Base-by-base conservation (phyloP, 495 filamentous ascomycete species). In the Letharia columbiana region DNA sequence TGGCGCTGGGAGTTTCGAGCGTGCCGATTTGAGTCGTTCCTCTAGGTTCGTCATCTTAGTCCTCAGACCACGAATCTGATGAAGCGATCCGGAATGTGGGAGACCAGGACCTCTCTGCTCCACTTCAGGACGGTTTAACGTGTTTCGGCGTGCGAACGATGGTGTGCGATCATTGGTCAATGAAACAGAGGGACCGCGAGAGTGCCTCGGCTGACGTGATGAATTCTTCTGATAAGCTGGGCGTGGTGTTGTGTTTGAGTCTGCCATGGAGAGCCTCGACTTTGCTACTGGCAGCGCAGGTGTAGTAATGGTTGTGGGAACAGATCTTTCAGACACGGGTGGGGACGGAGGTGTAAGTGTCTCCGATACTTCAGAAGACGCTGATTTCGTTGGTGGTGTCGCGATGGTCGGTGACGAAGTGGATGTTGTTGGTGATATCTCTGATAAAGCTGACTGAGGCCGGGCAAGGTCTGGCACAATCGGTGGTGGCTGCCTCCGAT, bases 31-130 rank as follows among this genome's bases (percentile, higher is more conserved):
- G 10, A 98, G 92, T 41, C 93, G 83, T 65, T 92, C 89, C 75
- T 98, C 95, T 50, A 98, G 85, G 68, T 88, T 86, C 75, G 96
- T 91, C 95, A 98, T 97, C 76, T 97, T 94, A 33, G 90, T 92
- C 65, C 93, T 94, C 63, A 98, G 84, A 4, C 87, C 87, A 37
- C 94, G 91, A 72, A 98, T 93, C 71, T 98, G 94, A 65, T 89
- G 89, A 40, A 98, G 83, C 7, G 95, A 97, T 45, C 86, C 89
- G 23, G 95, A 96, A 45, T 88, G 81, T 40, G 91, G 88, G 35
- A 95, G 71, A 49, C 67, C 78, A 61, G 74, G 74, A 52, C 66
- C 76, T 66, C 69, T 75, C 13, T 60, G 68, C 50, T 66, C 67
- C 33, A 61, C 59, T 64, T 73, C 77, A 35, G 74, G 73, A 33